Evolutionary conservation across 75 land plant species (phyloP), one percentile per base, ranked within the genome.

Genomic region (Pinus albicaulis): DNA sequence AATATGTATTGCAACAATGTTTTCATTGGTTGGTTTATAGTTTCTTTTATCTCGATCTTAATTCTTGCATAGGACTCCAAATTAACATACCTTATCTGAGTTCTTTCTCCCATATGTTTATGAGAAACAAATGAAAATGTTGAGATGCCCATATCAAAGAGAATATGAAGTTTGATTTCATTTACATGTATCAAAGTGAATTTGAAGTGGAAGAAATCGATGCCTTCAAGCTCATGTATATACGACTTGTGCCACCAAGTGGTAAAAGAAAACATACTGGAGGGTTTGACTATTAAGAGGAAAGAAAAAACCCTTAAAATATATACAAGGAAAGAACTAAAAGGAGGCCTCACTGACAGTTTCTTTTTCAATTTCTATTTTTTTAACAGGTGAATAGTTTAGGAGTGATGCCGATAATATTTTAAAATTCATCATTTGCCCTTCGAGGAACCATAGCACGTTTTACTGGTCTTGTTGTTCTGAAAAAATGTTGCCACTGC

Each of bases 391-490:
- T 98, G 23, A 98, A 98, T 87, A 91, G 99, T 80, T 86, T 96
- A 55, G 99, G 99, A 55, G 99, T 98, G 66, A 98, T 98, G 99
- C 99, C 99, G 3, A 98, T 98, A 38, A 98, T 98, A 73, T 98
- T 98, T 80, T 98, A 98, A 55, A 93, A 98, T 60, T 98, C 99
- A 61, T 90, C 98, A 55, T 85, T 98, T 68, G 98, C 98, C 66
- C 89, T 95, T 72, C 98, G 98, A 7, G 98, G 92, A 38, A 91
- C 99, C 28, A 76, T 93, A 31, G 98, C 98, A 73, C 92, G 94
- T 53, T 98, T 98, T 77, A 93, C 99, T 73, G 98, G 96, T 24
- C 59, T 91, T 78, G 76, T 77, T 56, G 79, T 77, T 61, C 74
- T 98, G 28, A 95, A 95, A n/a, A 84, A 88, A 90, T 61, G 98